phyloP scores from a whole-genome alignment of 2,329 filamentous ascomycete genomes.

The Penicillium sp. region DNA sequence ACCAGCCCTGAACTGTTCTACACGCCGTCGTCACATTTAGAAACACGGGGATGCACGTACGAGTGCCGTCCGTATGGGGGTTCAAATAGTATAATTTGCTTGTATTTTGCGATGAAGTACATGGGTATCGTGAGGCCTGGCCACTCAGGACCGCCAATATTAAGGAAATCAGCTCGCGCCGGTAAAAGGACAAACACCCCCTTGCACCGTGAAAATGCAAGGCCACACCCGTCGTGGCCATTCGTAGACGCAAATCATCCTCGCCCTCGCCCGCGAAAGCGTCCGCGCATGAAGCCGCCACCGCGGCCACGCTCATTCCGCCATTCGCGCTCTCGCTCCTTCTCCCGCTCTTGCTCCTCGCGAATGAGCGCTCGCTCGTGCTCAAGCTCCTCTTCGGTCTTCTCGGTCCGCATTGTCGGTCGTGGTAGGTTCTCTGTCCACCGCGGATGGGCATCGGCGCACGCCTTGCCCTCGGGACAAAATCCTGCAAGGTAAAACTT shows the following conservation, averaged over 20 bases:
- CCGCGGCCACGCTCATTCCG: constrained; percentile 52
- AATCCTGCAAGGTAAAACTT: constrained; percentile 88
- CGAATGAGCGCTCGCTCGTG: constrained; percentile 55
- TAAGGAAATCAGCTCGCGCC: neutral
- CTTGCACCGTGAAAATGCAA: constrained; percentile 9
- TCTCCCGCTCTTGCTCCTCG: constrained; percentile 59
- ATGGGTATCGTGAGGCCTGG: constrained; percentile 2
- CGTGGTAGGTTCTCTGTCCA: constrained; percentile 67
- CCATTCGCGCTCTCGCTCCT: constrained; percentile 55
- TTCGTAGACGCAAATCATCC: constrained; percentile 21
- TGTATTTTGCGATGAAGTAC: neutral
- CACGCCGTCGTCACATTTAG: neutral
- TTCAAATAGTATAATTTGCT: neutral
- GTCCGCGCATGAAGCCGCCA: constrained; percentile 44
- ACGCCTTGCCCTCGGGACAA: constrained; percentile 77
- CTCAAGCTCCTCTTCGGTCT: constrained; percentile 69
- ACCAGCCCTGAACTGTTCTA: neutral
- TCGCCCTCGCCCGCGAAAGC: constrained; percentile 49
- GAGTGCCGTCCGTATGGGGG: neutral
- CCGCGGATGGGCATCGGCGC: constrained; percentile 76
- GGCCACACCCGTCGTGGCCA: neutral
- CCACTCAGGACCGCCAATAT: neutral
- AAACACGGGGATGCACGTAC: neutral
- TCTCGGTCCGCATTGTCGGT: constrained; percentile 63
- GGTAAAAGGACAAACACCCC: constrained; percentile 1